These are phyloP conservation scores for Cutaneotrichosporon sp. DNA, from an alignment of 1,284 basidiomycete genomes.

Conservation along the genomic window DNA sequence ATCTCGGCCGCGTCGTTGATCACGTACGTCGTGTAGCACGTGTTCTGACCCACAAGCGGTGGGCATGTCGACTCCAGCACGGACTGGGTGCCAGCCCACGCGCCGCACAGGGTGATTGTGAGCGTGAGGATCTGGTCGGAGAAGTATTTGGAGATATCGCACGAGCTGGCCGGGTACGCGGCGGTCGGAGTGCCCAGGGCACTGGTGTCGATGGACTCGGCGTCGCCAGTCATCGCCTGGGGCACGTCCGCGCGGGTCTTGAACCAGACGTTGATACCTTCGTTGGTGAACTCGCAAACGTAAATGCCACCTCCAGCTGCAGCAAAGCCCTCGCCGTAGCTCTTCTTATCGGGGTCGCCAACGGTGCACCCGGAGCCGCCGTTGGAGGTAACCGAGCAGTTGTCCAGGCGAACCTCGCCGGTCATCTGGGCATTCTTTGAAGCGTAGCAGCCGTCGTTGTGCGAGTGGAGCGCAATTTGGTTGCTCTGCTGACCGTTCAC, in stretches of 20 bases:
- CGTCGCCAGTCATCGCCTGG: slow-evolving; percentile 52
- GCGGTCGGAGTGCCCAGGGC: slow-evolving; percentile 63
- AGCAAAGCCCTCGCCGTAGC: slow-evolving; percentile 64
- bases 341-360: slow-evolving; percentile 54
- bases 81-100: slow-evolving; percentile 55
- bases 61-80: slow-evolving; percentile 62
- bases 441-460: slow-evolving; percentile 11
- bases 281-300: slow-evolving; percentile 62
- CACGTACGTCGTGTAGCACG: slow-evolving; percentile 65
- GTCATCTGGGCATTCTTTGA: slow-evolving; percentile 2
- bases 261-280: slow-evolving; percentile 63
- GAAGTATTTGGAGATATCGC: slow-evolving; percentile 61
- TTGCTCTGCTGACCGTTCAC: slow-evolving; percentile 38
- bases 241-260: slow-evolving; percentile 62
- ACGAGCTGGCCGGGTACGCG: slow-evolving; percentile 61
- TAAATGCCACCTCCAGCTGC: slow-evolving; percentile 63
- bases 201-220: slow-evolving; percentile 59
- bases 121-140: slow-evolving; percentile 64
- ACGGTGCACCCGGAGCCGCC: slow-evolving; percentile 62
- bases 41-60: slow-evolving; percentile 29
- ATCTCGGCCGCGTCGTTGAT: slow-evolving; percentile 53
- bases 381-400: slow-evolving; percentile 40
- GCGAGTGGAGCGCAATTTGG: slow-evolving; percentile 43
- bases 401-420: slow-evolving; percentile 14
- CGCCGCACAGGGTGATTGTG: slow-evolving; percentile 66